A percentile compares a stretch with the other conserved stretches of the same genome.
phyloP scores from a whole-genome alignment of 257 asterid genomes.

The Handroanthus guayacan region DNA sequence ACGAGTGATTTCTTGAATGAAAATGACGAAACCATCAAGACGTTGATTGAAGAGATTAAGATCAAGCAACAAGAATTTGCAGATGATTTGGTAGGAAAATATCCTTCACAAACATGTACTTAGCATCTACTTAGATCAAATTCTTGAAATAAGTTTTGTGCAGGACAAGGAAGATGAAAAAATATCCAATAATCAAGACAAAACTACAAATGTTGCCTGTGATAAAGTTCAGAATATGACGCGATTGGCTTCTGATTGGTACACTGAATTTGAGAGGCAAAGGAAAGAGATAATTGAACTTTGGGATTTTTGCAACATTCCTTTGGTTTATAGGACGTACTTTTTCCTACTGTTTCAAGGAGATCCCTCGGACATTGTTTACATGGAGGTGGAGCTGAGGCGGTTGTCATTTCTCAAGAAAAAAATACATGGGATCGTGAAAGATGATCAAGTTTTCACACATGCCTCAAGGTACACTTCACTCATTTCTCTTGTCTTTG shows the following conservation, averaged over 20 bases:
- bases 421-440: slow-evolving; percentile 35
- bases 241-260: slow-evolving; percentile 43
- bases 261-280: slow-evolving; percentile 55
- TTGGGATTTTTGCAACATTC: slow-evolving; percentile 58
- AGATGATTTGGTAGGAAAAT: slow-evolving; percentile 33
- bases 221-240: slow-evolving; percentile 33
- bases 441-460: slow-evolving; percentile 34
- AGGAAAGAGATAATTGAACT: slow-evolving; percentile 58
- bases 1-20: slow-evolving; percentile 1
- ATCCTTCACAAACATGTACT: neutral
- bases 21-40: slow-evolving; percentile 28
- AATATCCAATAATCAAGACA: slow-evolving; percentile 28
- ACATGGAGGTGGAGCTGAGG: slow-evolving; percentile 73
- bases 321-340: slow-evolving; percentile 64
- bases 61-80: slow-evolving; percentile 17
- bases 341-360: slow-evolving; percentile 69
- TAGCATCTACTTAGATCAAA: neutral
- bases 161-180: slow-evolving; percentile 1
- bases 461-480: slow-evolving; percentile 48
- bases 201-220: slow-evolving; percentile 28
- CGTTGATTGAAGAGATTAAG: slow-evolving; percentile 18
- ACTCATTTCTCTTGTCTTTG: neutral
- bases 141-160: neutral
- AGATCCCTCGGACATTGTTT: slow-evolving; percentile 63
- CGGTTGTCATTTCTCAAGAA: slow-evolving; percentile 58